These are phyloP conservation scores for Coriolopsis trogii DNA, from an alignment of 1,284 basidiomycete genomes.

Conservation along the genomic window DNA sequence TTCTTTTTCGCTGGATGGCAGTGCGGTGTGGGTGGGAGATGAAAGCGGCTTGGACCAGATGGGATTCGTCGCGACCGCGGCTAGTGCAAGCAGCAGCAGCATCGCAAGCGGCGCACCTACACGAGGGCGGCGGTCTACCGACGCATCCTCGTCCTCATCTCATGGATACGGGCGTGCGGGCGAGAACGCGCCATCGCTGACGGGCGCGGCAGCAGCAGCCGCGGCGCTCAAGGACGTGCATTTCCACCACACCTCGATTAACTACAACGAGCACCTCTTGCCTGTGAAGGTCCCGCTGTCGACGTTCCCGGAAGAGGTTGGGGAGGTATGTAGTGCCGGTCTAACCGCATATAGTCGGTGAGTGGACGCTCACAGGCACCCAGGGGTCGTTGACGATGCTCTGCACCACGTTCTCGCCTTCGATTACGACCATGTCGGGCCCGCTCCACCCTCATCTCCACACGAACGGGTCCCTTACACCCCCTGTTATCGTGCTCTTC, in stretches of 20 bases:
- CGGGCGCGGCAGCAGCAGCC: conserved; percentile 34
- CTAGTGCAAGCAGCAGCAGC: conserved; percentile 24
- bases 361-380: background rate
- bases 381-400: conserved; percentile 94
- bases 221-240: conserved; percentile 86
- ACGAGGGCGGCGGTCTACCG: conserved; percentile 67
- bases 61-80: conserved; percentile 24
- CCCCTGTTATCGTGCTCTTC: conserved; percentile 92
- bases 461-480: conserved; percentile 87
- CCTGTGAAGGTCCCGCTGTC: conserved; percentile 88
- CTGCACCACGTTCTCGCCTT: conserved; percentile 84
- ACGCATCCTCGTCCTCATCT: conserved; percentile 71
- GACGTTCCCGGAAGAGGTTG: conserved; percentile 92
- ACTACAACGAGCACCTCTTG: conserved; percentile 76
- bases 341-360: background rate
- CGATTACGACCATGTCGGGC: conserved; percentile 64
- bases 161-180: conserved; percentile 36
- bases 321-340: conserved; percentile 70
- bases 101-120: conserved; percentile 20
- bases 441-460: conserved; percentile 92
- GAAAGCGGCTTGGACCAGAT: conserved; percentile 52
- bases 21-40: conserved; percentile 79
- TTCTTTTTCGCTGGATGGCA: conserved; percentile 73
- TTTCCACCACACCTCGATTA: conserved; percentile 85
- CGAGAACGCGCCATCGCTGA: conserved; percentile 21